Base-by-base conservation (phyloP, 352 stramenopile genomes). In the Globisporangium cederbergense region DNA sequence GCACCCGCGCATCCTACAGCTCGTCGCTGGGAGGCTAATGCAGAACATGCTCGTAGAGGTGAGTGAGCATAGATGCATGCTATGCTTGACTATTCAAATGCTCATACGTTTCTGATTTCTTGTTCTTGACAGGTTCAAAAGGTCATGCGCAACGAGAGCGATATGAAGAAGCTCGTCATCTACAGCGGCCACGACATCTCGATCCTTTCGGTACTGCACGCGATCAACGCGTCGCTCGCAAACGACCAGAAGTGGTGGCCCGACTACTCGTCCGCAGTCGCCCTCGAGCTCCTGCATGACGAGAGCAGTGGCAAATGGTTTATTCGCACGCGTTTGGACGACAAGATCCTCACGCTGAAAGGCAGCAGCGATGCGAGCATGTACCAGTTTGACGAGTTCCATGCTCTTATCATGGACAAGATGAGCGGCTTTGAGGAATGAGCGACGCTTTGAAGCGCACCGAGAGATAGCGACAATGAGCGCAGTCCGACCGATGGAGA, bases 161-260 rank as follows among this genome's bases (percentile, higher is more conserved):
- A 75, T 56, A 73, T 59, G 51, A 87, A 88, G 66, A 79, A 74
- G 50, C 67, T 95, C 32, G 64, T 91, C 43, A 68, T 93, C 25
- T 95, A 93, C 75, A 93, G 84, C 55, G 86, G 86, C 36, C 86
- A 95, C 63, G 86, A 95, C 61, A 73, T 93, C 20, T 91, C 84
- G 20, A 67, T 95, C 52, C 71, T 95, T 20, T 83, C 84, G 0
- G 66, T 91, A n/a, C 70, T 95, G n/a, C 81, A 88, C 60, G 80
- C 78, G 1, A 73, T 91, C 20, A 62, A 79, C 54, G 77, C 74
- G 10, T 53, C 75, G 28, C 59, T 90, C 30, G 68, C 74, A 18
- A 65, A 83, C n/a, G 60, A 84, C 43, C 68, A 76, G 14, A 62
- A 51, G 13, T 92, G 75, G 72, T 95, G 86, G 86, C 86, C 86